Evolutionary conservation across 768 basidiomycete genomes (phyloP).

Genomic region (Leccinum boreale): DNA sequence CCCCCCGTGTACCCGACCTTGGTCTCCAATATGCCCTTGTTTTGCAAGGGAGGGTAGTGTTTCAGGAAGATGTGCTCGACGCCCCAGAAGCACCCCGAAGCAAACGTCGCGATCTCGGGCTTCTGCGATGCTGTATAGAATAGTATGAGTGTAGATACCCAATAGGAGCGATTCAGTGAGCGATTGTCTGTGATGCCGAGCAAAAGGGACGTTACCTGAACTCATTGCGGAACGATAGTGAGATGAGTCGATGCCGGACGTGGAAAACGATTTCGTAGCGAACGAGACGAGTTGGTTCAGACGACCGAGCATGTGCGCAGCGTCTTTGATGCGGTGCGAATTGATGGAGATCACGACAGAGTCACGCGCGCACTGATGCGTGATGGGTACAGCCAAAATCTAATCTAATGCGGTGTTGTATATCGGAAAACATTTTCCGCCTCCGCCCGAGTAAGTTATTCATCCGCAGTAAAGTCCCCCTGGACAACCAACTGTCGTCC

Average conservation of each 20-base stretch:
- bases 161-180: no score
- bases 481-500: conserved; percentile 31
- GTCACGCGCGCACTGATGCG: background rate
- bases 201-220: conserved; percentile 11
- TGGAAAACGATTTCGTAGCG: conserved; percentile 13
- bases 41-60: conserved; percentile 65
- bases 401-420: no score
- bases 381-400: no score
- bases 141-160: no score
- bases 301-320: conserved; percentile 22
- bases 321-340: background rate
- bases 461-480: conserved; percentile 27
- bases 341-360: background rate
- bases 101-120: conserved; percentile 46
- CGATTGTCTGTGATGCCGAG: background rate
- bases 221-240: conserved; percentile 42
- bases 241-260: conserved; percentile 34
- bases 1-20: conserved; percentile 82
- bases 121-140: conserved; percentile 38
- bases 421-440: no score
- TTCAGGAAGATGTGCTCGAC: conserved; percentile 83
- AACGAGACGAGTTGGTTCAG: conserved; percentile 26
- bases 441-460: background rate
- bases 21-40: conserved; percentile 73
- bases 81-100: conserved; percentile 78